phyloP scores from a whole-genome alignment of 176 grass and related monocot species.

The Coix lacrymajobi region DNA sequence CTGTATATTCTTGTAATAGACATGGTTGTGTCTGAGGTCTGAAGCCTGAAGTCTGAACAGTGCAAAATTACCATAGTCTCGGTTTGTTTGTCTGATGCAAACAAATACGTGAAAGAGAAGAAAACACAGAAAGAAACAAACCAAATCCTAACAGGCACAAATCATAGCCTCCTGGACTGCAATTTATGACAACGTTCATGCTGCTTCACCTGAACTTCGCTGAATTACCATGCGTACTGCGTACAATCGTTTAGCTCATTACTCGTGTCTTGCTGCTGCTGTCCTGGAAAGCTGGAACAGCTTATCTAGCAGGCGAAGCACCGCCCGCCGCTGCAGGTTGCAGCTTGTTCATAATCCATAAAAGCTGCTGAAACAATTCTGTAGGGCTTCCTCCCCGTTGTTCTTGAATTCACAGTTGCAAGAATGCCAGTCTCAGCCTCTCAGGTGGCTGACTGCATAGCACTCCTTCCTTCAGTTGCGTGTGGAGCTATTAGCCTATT shows the following conservation, averaged over 20 bases:
- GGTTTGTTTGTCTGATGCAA: neutral
- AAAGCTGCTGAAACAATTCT: neutral
- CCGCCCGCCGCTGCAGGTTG: too few relatives aligned
- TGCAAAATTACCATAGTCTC: neutral
- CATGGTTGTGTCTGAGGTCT: neutral
- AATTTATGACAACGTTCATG: neutral
- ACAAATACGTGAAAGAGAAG: neutral
- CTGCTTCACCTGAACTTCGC: too few relatives aligned
- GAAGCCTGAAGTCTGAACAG: conserved; percentile 4
- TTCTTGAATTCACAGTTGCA: neutral
- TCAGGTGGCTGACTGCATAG: neutral
- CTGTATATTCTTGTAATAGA: conserved; percentile 24
- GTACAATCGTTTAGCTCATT: too few relatives aligned
- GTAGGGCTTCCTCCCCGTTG: neutral
- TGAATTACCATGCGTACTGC: too few relatives aligned
- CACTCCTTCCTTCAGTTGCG: too few relatives aligned
- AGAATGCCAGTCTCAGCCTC: too few relatives aligned
- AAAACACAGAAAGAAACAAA: neutral
- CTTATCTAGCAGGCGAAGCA: too few relatives aligned
- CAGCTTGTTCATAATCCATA: too few relatives aligned
- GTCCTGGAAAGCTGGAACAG: neutral
- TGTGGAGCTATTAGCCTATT: too few relatives aligned
- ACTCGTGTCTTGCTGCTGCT: neutral
- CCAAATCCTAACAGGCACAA: neutral
- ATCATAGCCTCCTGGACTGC: neutral